phyloP scores from a whole-genome alignment of 345 rosid genomes.

The Toxicodendron radicans region DNA sequence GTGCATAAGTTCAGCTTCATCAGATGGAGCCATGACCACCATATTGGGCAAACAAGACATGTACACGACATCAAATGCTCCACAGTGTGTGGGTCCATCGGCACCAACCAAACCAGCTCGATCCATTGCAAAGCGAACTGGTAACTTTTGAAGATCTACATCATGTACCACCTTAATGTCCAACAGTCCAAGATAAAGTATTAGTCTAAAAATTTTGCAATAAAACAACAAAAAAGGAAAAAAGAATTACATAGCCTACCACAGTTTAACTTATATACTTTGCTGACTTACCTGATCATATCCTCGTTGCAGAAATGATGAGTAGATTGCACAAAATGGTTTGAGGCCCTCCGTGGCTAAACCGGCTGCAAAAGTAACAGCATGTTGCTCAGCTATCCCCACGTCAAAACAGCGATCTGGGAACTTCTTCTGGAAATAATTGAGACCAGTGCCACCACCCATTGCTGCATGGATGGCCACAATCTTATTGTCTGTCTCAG shows the following conservation, averaged over 20 bases:
- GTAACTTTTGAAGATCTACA: conserved; percentile 75
- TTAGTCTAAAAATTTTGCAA: neutral
- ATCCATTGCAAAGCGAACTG: conserved; percentile 69
- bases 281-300: conserved; percentile 63
- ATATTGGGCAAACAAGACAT: conserved; percentile 86
- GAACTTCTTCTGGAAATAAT: conserved; percentile 61
- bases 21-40: conserved; percentile 85
- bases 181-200: neutral
- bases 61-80: conserved; percentile 66
- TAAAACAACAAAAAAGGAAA: neutral
- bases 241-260: neutral
- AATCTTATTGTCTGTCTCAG: conserved; percentile 57
- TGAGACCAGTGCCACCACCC: conserved; percentile 86
- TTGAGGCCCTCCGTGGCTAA: conserved; percentile 71
- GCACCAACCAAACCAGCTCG: conserved; percentile 82
- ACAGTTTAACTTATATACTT: neutral
- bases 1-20: conserved; percentile 77
- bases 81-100: conserved; percentile 80
- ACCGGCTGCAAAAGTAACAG: conserved; percentile 81
- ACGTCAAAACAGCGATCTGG: conserved; percentile 81
- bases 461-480: conserved; percentile 81
- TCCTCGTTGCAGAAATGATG: conserved; percentile 74
- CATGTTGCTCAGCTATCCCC: conserved; percentile 81
- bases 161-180: conserved; percentile 63
- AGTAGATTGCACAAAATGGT: conserved; percentile 82